These are phyloP conservation scores for Amylostereum areolatum DNA, from an alignment of 1,284 basidiomycete genomes.

Conservation along the genomic window DNA sequence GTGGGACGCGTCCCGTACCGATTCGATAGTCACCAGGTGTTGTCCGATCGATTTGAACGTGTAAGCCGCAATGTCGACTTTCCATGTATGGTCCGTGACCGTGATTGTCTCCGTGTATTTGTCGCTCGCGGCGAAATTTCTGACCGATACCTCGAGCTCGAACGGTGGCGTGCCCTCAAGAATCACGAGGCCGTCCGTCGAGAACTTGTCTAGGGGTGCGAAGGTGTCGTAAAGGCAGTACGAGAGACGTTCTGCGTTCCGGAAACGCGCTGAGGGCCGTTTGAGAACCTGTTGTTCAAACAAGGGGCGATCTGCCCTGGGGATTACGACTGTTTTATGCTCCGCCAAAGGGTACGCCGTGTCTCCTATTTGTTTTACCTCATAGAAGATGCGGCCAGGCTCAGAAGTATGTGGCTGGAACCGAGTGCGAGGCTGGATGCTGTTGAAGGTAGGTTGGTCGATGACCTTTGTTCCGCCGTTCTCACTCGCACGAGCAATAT, in stretches of 20 bases:
- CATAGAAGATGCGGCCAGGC: conserved; percentile 82
- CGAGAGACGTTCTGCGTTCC: conserved; percentile 55
- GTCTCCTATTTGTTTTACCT: conserved; percentile 86
- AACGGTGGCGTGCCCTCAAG: conserved; percentile 87
- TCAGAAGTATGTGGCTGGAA: conserved; percentile 80
- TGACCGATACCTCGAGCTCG: conserved; percentile 69
- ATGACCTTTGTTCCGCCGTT: conserved; percentile 55
- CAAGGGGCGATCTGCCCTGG: conserved; percentile 56
- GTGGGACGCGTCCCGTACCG: conserved; percentile 69
- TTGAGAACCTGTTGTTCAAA: conserved; percentile 81
- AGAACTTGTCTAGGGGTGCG: conserved; percentile 41
- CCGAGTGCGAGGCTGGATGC: conserved; percentile 76
- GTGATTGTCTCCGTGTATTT: conserved; percentile 54
- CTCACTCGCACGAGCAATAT: conserved; percentile 60
- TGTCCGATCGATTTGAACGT: conserved; percentile 73
- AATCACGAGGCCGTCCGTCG: conserved; percentile 58
- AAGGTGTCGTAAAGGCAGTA: conserved; percentile 76
- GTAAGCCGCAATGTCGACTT: conserved; percentile 68
- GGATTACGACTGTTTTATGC: conserved; percentile 53
- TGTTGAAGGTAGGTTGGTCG: conserved; percentile 76
- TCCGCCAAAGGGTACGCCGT: conserved; percentile 75
- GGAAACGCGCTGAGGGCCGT: conserved; percentile 76
- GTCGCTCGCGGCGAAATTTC: conserved; percentile 65
- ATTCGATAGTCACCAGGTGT: conserved; percentile 74
- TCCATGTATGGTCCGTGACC: conserved; percentile 64